A percentile compares a stretch with the other conserved stretches of the same genome.
Evolutionary conservation across 2,329 filamentous ascomycete genomes (phyloP).

Genomic region (Aspergillus tanneri): DNA sequence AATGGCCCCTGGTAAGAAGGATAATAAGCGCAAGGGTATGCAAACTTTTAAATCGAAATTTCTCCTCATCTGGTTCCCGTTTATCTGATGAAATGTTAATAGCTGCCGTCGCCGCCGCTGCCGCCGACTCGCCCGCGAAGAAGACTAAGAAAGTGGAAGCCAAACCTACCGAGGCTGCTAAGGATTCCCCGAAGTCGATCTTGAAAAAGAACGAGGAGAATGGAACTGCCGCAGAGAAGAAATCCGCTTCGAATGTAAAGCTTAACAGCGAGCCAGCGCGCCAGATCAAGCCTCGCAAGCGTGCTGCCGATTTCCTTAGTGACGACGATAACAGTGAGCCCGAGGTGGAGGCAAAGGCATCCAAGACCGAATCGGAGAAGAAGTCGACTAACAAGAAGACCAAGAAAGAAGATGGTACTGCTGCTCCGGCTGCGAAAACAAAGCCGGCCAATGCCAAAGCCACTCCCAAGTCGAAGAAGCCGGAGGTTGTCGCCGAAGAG

Average conservation of each 20-base stretch:
- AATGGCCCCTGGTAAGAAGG: constrained; percentile 57
- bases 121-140: constrained; percentile 52
- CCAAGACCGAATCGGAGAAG: constrained; percentile 33
- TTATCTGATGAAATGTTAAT: constrained; percentile 14
- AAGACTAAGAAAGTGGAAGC: constrained; percentile 59
- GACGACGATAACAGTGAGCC: constrained; percentile 39
- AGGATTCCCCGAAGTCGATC: constrained; percentile 33
- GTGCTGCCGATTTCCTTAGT: constrained; percentile 49
- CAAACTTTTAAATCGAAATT: neutral
- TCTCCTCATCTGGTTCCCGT: neutral
- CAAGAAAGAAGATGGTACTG: constrained; percentile 36
- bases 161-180: constrained; percentile 31
- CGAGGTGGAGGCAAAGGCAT: constrained; percentile 20
- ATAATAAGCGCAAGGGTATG: constrained; percentile 51
- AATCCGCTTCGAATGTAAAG: constrained; percentile 30
- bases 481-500: constrained; percentile 40
- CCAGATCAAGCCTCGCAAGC: constrained; percentile 47
- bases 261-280: constrained; percentile 35
- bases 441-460: constrained; percentile 36
- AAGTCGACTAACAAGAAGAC: constrained; percentile 49
- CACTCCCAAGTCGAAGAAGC: constrained; percentile 46
- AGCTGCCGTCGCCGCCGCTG: constrained; percentile 38
- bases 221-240: constrained; percentile 20
- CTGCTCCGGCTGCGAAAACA: constrained; percentile 32
- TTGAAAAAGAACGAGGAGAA: constrained; percentile 34